These are phyloP conservation scores for Yamadazyma aaseri DNA, from an alignment of 1,139 yeast genomes.

Conservation along the genomic window DNA sequence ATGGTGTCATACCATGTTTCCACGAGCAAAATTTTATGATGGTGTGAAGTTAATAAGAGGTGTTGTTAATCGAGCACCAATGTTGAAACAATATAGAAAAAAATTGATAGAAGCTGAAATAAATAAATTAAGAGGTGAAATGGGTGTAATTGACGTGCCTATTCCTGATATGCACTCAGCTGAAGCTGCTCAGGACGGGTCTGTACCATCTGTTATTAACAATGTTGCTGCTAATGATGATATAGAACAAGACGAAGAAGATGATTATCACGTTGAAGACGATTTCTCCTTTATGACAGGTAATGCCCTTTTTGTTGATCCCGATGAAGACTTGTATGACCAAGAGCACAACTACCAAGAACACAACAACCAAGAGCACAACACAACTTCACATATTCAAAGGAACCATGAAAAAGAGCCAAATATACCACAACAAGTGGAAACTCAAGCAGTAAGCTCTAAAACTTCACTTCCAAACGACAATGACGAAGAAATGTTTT, in stretches of 20 bases:
- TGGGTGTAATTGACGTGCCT: constrained; percentile 29
- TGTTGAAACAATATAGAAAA: constrained; percentile 35
- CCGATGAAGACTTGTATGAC: constrained; percentile 20
- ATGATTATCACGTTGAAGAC: constrained; percentile 20
- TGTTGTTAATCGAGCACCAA: constrained; percentile 33
- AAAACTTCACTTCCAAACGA: too few relatives aligned
- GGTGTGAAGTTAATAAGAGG: constrained; percentile 39
- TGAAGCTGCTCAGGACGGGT: background rate
- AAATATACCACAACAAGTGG: background rate
- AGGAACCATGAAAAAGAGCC: background rate
- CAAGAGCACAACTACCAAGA: background rate
- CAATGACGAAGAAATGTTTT: constrained; percentile 8
- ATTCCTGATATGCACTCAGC: constrained; percentile 1
- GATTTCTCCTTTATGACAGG: constrained; percentile 35
- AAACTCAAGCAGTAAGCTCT: background rate
- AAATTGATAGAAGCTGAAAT: constrained; percentile 37
- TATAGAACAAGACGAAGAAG: constrained; percentile 13
- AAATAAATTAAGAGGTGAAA: constrained; percentile 28
- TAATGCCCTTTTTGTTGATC: constrained; percentile 25
- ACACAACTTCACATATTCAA: constrained; percentile 1
- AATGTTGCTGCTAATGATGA: constrained; percentile 13
- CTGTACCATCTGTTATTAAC: background rate
- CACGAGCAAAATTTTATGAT: constrained; percentile 74
- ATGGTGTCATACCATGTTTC: constrained; percentile 82
- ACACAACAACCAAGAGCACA: background rate